Evolutionary conservation across 2,329 filamentous ascomycete species (phyloP), one percentile per base, ranked within the genome.

Genomic region (Colletotrichum graminicola): DNA sequence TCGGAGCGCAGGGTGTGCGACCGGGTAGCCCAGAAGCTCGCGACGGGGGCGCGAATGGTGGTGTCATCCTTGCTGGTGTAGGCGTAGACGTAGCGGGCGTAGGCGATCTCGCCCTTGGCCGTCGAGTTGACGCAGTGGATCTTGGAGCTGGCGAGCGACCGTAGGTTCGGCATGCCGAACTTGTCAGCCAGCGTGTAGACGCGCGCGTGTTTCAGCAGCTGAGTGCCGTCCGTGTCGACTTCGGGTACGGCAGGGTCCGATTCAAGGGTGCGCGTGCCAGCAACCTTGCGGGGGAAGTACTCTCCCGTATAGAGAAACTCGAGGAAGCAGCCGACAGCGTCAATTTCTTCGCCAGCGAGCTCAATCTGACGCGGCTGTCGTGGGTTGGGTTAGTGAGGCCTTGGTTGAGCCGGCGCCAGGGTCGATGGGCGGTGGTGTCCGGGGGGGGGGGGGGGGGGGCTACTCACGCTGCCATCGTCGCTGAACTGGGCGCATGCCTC

Each of bases 71-170:
- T 82, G 66, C 83, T 81, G 14, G 93, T 96, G 82, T 94, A 90
- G 72, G 89, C 90, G 84, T 97, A 97, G 41, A 97, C 93, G 83
- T 94, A 98, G 79, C 94, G 90, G 11, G 95, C 95, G 81, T 97
- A 98, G 34, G 91, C 90, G 78, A 98, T 95, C 85, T 98, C 95
- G 80, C 94, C 95, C 82, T 92, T 92, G 45, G 94, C 94, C 0
- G 93, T 97, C 55, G 92, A 94, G 78, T 94, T 92, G 77, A 97
- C 93, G 80, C 93, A 93, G 85, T 97, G 94, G 77, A 98, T 97
- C 86, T 98, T 98, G 79, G 89, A 91, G 79, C 93, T 93, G 2
- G 94, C 92, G 36, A 97, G 90, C 23, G 86, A 89, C 81, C 93
- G 93, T 73, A 98, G 89, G 12, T 85, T 84, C 0, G 85, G 82